Evolutionary conservation across 169 alveolate genomes (phyloP).

Genomic region (Perkinsus olseni): DNA sequence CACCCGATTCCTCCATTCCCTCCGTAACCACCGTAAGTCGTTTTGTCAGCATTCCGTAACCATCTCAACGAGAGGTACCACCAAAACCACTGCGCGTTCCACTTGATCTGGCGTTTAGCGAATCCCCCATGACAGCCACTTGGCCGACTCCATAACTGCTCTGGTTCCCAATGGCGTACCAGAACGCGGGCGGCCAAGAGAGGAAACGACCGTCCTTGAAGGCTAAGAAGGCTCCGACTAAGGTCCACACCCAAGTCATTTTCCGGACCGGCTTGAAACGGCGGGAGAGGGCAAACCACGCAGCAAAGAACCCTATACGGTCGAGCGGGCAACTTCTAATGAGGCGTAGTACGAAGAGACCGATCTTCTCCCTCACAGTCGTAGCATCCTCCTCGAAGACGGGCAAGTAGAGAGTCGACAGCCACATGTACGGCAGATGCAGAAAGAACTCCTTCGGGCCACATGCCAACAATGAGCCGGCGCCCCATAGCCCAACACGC

Average conservation of each 20-base stretch:
- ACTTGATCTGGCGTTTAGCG: neutral
- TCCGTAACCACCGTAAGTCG: neutral
- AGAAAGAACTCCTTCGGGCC: neutral
- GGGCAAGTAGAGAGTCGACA: neutral
- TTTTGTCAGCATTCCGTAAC: neutral
- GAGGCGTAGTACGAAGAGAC: neutral
- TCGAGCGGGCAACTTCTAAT: neutral
- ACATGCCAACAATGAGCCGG: neutral
- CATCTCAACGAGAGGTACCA: neutral
- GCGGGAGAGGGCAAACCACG: neutral
- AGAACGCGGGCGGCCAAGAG: neutral
- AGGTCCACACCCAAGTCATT: neutral
- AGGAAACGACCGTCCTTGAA: neutral
- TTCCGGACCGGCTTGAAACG: neutral
- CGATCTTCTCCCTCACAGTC: neutral
- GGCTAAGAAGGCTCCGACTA: neutral
- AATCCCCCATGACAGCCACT: neutral
- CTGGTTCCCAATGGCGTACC: neutral
- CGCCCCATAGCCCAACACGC: neutral
- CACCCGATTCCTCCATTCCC: neutral
- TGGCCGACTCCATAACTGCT: neutral
- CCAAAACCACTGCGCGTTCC: neutral
- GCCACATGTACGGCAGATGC: neutral
- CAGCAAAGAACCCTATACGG: neutral
- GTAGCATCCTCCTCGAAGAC: neutral